Percentiles rank a stretch among this genome's conserved stretches.
Evolutionary conservation across 2,329 filamentous ascomycete genomes (phyloP).

Genomic region (Alternaria brassicae): DNA sequence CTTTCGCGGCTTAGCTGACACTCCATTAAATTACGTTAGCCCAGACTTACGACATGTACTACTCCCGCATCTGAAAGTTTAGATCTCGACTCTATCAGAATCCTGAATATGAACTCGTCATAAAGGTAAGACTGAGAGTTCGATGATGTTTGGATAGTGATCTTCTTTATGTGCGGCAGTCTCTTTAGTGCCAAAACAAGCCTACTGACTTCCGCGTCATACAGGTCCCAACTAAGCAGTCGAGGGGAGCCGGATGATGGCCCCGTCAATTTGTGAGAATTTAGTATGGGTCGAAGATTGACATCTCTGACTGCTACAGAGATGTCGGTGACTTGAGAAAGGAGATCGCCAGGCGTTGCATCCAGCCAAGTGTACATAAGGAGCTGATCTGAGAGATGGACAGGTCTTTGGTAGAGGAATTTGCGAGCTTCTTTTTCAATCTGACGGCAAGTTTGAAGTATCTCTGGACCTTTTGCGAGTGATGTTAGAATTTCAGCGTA

Average conservation of each 20-base stretch:
- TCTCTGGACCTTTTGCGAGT: conserved; percentile 21
- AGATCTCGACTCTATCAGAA: background rate
- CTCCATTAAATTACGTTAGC: background rate
- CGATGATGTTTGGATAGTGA: background rate
- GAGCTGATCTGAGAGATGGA: conserved; percentile 29
- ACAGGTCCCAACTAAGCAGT: background rate
- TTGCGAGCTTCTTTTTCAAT: conserved; percentile 38
- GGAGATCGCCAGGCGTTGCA: background rate
- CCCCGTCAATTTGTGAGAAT: background rate
- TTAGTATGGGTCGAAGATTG: background rate
- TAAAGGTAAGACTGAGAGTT: background rate
- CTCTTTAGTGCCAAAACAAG: background rate
- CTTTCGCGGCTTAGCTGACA: background rate
- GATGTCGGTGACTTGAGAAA: background rate
- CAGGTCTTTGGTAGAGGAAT: conserved; percentile 39
- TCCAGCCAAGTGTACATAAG: background rate
- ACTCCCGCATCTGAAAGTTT: background rate
- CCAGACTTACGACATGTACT: background rate
- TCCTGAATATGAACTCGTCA: background rate
- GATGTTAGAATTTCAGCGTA: conserved; percentile 36
- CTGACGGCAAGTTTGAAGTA: conserved; percentile 38
- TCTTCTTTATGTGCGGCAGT: background rate
- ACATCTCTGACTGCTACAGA: background rate
- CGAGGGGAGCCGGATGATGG: background rate
- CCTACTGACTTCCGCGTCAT: background rate